Evolutionary conservation across 345 rosid species (phyloP).

Genomic region (Boechera divaricarpa): DNA sequence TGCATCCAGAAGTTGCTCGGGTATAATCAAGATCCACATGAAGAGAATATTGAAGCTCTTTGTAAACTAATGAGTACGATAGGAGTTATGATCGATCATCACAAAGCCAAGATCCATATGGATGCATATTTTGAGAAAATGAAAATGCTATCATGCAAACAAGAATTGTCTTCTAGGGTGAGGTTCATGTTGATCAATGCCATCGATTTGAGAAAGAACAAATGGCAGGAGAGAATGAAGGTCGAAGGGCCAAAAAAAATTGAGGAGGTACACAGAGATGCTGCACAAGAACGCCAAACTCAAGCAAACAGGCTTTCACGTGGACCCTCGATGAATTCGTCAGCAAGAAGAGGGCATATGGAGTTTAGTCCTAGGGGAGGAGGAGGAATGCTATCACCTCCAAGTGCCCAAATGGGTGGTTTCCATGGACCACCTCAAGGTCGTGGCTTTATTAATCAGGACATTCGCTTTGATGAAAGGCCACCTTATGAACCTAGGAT

Average conservation of each 20-base stretch:
- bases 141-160: conserved; percentile 66
- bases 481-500: conserved; percentile 71
- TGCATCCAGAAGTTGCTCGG: conserved; percentile 83
- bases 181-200: conserved; percentile 93
- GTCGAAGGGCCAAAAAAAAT: conserved; percentile 99
- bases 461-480: conserved; percentile 78
- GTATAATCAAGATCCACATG: conserved; percentile 76
- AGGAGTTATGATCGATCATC: conserved; percentile 87
- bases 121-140: conserved; percentile 84
- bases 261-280: conserved; percentile 98
- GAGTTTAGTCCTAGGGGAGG: conserved; percentile 78
- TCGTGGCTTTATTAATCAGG: conserved; percentile 74
- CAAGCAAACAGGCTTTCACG: conserved; percentile 76
- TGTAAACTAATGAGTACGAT: conserved; percentile 96
- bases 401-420: conserved; percentile 69
- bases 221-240: conserved; percentile 98
- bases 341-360: conserved; percentile 68
- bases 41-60: conserved; percentile 92
- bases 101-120: conserved; percentile 66
- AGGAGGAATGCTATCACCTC: conserved; percentile 67
- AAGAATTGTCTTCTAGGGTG: conserved; percentile 80
- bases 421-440: conserved; percentile 72
- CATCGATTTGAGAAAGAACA: conserved; percentile 86
- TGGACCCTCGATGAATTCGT: conserved; percentile 61
- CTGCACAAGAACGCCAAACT: conserved; percentile 93